Evolutionary conservation across 345 rosid species (phyloP).

Genomic region (Triadica sebifera): DNA sequence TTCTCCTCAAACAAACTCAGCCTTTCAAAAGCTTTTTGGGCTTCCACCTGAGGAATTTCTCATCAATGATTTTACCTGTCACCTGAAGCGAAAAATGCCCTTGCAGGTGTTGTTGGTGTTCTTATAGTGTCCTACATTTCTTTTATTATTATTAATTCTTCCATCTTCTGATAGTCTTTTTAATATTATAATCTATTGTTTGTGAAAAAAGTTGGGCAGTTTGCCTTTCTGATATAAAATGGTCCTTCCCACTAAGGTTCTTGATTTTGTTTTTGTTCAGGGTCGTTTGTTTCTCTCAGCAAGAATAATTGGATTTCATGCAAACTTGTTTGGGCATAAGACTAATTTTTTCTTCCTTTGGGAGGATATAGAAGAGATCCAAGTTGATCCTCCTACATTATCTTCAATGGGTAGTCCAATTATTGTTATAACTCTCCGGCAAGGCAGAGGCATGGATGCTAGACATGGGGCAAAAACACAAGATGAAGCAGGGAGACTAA

Average conservation of each 20-base stretch:
- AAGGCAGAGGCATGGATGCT: conserved; percentile 83
- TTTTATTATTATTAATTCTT: neutral
- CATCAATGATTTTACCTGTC: conserved; percentile 96
- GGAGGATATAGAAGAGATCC: conserved; percentile 93
- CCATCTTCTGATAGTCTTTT: conserved; percentile 6
- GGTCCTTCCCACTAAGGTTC: neutral
- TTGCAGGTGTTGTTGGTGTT: conserved; percentile 60
- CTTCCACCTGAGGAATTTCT: conserved; percentile 95
- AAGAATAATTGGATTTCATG: conserved; percentile 85
- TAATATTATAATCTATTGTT: neutral
- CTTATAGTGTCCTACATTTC: conserved; percentile 15
- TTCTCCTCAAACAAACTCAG: conserved; percentile 95
- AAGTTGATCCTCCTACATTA: conserved; percentile 72
- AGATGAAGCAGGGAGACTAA: conserved; percentile 93
- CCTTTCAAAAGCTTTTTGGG: conserved; percentile 94
- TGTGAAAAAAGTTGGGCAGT: neutral
- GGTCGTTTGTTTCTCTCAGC: conserved; percentile 93
- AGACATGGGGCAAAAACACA: conserved; percentile 80
- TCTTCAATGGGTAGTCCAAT: conserved; percentile 95
- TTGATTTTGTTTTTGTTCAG: conserved; percentile 43
- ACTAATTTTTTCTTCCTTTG: conserved; percentile 95
- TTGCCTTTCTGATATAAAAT: conserved; percentile 1
- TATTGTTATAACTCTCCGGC: conserved; percentile 72
- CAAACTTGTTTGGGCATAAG: conserved; percentile 87
- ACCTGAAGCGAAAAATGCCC: conserved; percentile 89